A percentile compares a stretch with the other conserved stretches of the same genome.
phyloP scores from a whole-genome alignment of 1,284 basidiomycete species.

The Cryptococcus depauperatus region DNA sequence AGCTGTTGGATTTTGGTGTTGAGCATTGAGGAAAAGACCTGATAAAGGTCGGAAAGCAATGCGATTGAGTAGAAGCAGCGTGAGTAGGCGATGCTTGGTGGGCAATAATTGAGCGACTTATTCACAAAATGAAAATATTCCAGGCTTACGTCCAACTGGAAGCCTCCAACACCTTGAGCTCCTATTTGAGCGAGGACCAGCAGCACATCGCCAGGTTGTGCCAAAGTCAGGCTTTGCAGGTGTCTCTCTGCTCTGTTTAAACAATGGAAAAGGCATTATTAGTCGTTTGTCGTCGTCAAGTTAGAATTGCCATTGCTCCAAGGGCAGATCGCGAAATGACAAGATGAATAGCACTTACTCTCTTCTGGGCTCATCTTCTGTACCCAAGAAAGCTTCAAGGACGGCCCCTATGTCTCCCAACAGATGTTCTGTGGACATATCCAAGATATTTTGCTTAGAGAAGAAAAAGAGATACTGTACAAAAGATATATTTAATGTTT shows the following conservation, averaged over 20 bases:
- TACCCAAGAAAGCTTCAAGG: slow-evolving; percentile 31
- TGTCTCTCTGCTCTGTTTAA: slow-evolving; percentile 29
- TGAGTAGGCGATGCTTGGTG: slow-evolving; percentile 31
- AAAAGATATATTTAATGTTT: too few species aligned
- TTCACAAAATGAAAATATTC: neutral
- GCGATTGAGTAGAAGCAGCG: slow-evolving; percentile 31
- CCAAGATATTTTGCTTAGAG: neutral
- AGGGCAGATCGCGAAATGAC: neutral
- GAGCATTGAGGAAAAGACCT: slow-evolving; percentile 27
- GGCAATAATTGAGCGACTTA: neutral
- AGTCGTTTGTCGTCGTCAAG: neutral
- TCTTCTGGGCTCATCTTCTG: slow-evolving; percentile 23
- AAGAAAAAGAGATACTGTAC: neutral
- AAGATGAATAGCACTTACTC: slow-evolving; percentile 15
- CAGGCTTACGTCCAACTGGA: slow-evolving; percentile 35
- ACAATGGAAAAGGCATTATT: neutral
- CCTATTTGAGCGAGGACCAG: slow-evolving; percentile 39
- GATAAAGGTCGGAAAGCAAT: slow-evolving; percentile 29
- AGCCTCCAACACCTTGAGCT: slow-evolving; percentile 39
- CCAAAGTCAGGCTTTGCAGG: slow-evolving; percentile 21
- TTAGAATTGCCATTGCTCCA: neutral
- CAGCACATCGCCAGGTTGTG: slow-evolving; percentile 28
- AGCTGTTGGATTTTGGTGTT: slow-evolving; percentile 18
- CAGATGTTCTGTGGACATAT: slow-evolving; percentile 41
- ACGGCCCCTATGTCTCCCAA: slow-evolving; percentile 32